Conservation (phyloP, 2,329 filamentous ascomycete species). For the Colletotrichum filicis region DNA sequence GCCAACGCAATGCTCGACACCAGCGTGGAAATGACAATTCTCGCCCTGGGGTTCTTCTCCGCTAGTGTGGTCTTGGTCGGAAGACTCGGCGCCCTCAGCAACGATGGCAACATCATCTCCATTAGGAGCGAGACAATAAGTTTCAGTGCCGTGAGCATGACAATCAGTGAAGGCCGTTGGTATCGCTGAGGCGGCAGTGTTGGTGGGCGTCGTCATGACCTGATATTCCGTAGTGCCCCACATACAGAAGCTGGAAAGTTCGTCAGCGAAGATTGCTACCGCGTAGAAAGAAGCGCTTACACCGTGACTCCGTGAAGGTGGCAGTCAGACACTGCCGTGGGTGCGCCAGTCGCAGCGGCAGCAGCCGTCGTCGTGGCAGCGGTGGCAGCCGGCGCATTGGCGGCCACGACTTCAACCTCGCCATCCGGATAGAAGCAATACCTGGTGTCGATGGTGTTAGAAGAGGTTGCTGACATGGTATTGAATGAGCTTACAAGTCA, state of each 20-base stretch:
- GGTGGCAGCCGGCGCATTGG: constrained; percentile 34
- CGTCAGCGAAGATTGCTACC: constrained; percentile 14
- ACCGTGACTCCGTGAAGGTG: constrained; percentile 53
- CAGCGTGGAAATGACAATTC: constrained; percentile 79
- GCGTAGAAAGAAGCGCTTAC: constrained; percentile 42
- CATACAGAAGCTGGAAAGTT: constrained; percentile 53
- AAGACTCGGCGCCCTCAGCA: constrained; percentile 45
- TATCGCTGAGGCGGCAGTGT: constrained; percentile 59
- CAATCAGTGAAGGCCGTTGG: constrained; percentile 73
- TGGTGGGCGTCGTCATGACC: constrained; percentile 59
- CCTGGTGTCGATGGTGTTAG: constrained; percentile 40
- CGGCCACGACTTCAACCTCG: constrained; percentile 52
- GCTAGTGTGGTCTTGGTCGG: constrained; percentile 37
- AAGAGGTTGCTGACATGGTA: rapidly evolving
- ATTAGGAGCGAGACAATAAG: constrained; percentile 69
- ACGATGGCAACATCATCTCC: constrained; percentile 71
- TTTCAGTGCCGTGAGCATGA: constrained; percentile 68
- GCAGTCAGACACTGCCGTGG: constrained; percentile 53
- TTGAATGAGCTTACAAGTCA: constrained; percentile 53
- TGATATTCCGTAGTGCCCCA: constrained; percentile 54
- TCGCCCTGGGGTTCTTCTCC: constrained; percentile 44
- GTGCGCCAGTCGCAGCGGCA: constrained; percentile 12
- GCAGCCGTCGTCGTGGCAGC: constrained; percentile 20
- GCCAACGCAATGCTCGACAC: constrained; percentile 67
- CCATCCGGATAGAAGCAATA: constrained; percentile 56